A percentile compares a stretch with the other conserved stretches of the same genome.
Conservation (phyloP, 1,284 basidiomycete genomes). For the Phellopilus nigrolimitatus region DNA sequence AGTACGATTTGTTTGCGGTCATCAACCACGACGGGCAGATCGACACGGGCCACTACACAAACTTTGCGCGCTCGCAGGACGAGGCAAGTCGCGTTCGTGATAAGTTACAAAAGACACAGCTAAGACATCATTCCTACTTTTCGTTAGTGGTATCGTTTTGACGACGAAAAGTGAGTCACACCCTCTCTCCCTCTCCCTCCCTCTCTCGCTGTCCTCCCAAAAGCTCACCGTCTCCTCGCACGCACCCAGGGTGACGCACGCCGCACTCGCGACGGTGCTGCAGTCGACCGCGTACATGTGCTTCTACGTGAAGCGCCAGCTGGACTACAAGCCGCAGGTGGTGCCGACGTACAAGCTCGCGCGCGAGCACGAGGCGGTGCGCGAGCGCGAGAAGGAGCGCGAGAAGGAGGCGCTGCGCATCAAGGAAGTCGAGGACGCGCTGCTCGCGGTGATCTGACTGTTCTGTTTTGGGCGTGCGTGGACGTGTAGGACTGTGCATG, state of each 20-base stretch:
- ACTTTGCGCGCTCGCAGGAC: slow-evolving; percentile 71
- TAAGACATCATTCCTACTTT: slow-evolving; percentile 24
- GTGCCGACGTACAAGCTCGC: slow-evolving; percentile 67
- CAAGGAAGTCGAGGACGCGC: slow-evolving; percentile 59
- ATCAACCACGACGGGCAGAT: slow-evolving; percentile 94
- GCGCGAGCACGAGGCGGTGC: slow-evolving; percentile 60
- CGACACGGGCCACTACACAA: slow-evolving; percentile 93
- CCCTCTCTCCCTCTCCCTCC: no score
- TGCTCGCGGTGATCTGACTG: slow-evolving; percentile 44
- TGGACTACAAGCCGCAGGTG: slow-evolving; percentile 72
- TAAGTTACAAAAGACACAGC: slow-evolving; percentile 7
- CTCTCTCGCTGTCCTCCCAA: neutral
- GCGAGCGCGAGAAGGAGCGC: slow-evolving; percentile 57
- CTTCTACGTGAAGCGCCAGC: slow-evolving; percentile 84
- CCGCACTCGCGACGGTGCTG: slow-evolving; percentile 64
- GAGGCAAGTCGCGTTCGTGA: slow-evolving; percentile 46
- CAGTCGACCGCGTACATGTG: slow-evolving; percentile 83
- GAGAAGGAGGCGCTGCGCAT: slow-evolving; percentile 49
- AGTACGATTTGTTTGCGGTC: slow-evolving; percentile 91
- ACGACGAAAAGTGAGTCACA: slow-evolving; percentile 92
- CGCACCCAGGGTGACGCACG: slow-evolving; percentile 57
- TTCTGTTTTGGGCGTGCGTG: neutral
- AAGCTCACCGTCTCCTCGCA: neutral
- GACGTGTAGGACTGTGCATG: no score
- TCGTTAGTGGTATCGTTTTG: slow-evolving; percentile 86